phyloP scores from a whole-genome alignment of 2,329 filamentous ascomycete species.

The Fusarium sp. region DNA sequence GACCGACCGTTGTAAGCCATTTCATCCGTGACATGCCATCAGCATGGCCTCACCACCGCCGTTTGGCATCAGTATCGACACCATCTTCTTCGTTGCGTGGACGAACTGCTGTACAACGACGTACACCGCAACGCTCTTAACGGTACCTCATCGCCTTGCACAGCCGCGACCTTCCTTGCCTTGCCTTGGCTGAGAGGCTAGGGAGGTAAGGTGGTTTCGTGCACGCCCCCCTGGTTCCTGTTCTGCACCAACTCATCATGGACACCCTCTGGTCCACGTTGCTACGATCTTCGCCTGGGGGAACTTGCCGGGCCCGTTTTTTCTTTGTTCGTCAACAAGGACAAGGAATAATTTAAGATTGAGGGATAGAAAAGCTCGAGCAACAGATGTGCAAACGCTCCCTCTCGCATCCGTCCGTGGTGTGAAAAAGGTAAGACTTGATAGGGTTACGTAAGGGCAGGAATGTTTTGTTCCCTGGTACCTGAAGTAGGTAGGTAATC shows the following conservation, averaged over 20 bases:
- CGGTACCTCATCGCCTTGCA: constrained; percentile 35
- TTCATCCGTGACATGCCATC: not conserved
- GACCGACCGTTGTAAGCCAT: constrained; percentile 10
- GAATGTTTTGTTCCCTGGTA: not conserved
- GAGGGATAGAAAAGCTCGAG: constrained; percentile 7
- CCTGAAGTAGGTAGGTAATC: not conserved
- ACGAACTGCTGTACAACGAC: constrained; percentile 34
- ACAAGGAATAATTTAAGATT: constrained; percentile 12
- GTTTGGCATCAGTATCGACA: constrained; percentile 40
- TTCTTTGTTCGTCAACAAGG: constrained; percentile 34
- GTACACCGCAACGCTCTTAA: constrained; percentile 38
- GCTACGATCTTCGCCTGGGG: constrained; percentile 46
- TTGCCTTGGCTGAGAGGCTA: constrained; percentile 25
- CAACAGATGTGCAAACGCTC: not conserved
- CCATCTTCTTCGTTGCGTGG: constrained; percentile 15
- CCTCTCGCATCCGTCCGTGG: not conserved
- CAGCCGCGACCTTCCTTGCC: constrained; percentile 35
- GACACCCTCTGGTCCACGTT: constrained; percentile 37
- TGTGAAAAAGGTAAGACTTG: not conserved
- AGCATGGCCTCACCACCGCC: constrained; percentile 38
- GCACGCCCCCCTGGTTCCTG: constrained; percentile 26
- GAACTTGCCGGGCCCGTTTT: constrained; percentile 43
- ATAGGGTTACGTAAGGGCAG: not conserved
- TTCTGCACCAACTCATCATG: constrained; percentile 32
- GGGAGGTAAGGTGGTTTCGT: constrained; percentile 28